Evolutionary conservation across 2,329 filamentous ascomycete species (phyloP).

Genomic region (Didymella pomorum): DNA sequence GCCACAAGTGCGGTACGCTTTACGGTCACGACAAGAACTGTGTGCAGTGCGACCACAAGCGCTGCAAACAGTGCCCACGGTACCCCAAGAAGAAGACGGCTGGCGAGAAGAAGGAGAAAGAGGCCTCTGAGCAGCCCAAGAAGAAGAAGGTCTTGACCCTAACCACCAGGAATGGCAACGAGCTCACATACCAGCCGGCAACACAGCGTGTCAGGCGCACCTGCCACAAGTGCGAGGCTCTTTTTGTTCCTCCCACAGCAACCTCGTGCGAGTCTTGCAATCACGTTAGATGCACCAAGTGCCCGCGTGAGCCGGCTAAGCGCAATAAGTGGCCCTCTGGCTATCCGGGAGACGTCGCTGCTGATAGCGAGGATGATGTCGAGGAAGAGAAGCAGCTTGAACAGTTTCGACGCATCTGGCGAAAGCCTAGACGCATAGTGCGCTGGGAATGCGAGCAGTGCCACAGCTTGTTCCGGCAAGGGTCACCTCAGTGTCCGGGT

Average conservation of each 20-base stretch:
- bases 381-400: conserved; percentile 37
- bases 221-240: conserved; percentile 75
- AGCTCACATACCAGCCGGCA: conserved; percentile 74
- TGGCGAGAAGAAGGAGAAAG: conserved; percentile 40
- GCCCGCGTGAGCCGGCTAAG: conserved; percentile 79
- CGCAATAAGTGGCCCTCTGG: conserved; percentile 73
- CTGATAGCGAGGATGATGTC: conserved; percentile 44
- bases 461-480: conserved; percentile 64
- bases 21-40: conserved; percentile 80
- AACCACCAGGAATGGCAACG: conserved; percentile 71
- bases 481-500: conserved; percentile 64
- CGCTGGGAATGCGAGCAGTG: conserved; percentile 68
- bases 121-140: conserved; percentile 57
- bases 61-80: conserved; percentile 82
- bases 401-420: conserved; percentile 50
- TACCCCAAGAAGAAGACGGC: conserved; percentile 71
- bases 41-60: conserved; percentile 76
- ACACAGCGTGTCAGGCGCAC: conserved; percentile 76
- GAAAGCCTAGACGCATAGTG: conserved; percentile 55
- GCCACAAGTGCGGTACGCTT: conserved; percentile 79
- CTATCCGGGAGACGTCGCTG: conserved; percentile 69
- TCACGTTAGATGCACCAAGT: conserved; percentile 80
- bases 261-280: conserved; percentile 74
- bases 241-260: conserved; percentile 61
- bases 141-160: conserved; percentile 64